phyloP scores from a whole-genome alignment of 2,329 filamentous ascomycete species.

The Cyphellophora attinorum region DNA sequence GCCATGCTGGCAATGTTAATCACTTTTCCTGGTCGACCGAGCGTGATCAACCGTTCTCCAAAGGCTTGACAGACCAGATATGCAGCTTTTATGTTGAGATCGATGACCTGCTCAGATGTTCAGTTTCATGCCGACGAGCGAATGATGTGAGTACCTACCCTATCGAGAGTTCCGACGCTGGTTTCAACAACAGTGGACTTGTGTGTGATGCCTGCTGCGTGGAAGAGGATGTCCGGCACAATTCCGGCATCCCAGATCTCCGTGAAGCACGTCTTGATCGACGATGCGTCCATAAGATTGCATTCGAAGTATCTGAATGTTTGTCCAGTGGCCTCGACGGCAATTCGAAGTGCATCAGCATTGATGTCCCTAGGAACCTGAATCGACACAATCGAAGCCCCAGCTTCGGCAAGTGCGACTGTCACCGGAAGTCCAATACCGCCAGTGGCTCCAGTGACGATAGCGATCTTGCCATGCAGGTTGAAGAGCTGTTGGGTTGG shows the following conservation, averaged over 20 bases:
- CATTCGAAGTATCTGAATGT: conserved; percentile 5
- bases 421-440: conserved; percentile 30
- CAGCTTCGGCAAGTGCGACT: conserved; percentile 28
- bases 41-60: not conserved
- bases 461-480: conserved; percentile 28
- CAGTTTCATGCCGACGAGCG: not conserved
- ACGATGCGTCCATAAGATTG: conserved; percentile 4
- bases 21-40: conserved; percentile 2
- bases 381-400: conserved; percentile 30
- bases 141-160: not conserved
- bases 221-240: conserved; percentile 7
- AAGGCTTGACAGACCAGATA: conserved; percentile 2
- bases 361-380: conserved; percentile 21
- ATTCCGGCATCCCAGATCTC: conserved; percentile 5
- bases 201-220: conserved; percentile 7
- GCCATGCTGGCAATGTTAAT: conserved; percentile 4
- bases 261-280: conserved; percentile 3
- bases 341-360: conserved; percentile 3
- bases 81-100: conserved; percentile 3
- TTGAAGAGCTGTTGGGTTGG: no score
- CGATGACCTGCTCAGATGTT: not conserved
- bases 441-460: conserved; percentile 32
- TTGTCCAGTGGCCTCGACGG: conserved; percentile 2
- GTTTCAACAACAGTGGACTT: conserved; percentile 2
- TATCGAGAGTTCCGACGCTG: not conserved